Percentiles rank a stretch among this genome's conserved stretches.
Evolutionary conservation across 1,284 basidiomycete genomes (phyloP).

Genomic region (Takashimella tepidaria): DNA sequence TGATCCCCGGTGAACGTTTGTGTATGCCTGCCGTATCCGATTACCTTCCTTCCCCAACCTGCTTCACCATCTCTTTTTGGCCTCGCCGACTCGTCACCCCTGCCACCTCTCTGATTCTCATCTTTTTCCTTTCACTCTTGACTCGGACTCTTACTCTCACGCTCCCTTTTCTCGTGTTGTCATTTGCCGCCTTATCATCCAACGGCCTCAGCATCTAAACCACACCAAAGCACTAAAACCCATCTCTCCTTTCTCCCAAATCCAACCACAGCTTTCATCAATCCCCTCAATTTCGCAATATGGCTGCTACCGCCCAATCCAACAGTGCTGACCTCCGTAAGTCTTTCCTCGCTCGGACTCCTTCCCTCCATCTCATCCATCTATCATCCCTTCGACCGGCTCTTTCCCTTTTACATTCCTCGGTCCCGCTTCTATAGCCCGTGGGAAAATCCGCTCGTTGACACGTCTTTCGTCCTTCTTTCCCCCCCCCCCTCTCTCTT

Average conservation of each 20-base stretch:
- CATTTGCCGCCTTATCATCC: neutral
- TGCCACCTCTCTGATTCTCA: neutral
- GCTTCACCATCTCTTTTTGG: too few species aligned
- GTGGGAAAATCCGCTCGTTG: too few species aligned
- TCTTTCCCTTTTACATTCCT: too few species aligned
- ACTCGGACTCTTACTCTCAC: neutral
- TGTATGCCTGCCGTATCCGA: too few species aligned
- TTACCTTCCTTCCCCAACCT: too few species aligned
- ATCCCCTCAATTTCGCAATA: neutral
- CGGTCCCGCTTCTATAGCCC: too few species aligned
- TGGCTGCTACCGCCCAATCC: constrained; percentile 8
- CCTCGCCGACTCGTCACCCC: too few species aligned
- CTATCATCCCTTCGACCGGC: constrained; percentile 2
- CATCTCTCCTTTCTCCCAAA: neutral
- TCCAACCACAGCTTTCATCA: neutral
- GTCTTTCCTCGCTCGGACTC: neutral
- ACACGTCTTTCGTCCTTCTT: too few species aligned
- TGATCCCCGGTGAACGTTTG: too few species aligned
- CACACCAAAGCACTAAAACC: too few species aligned
- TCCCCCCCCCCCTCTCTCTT: neutral
- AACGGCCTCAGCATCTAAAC: neutral
- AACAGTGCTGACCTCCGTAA: constrained; percentile 10
- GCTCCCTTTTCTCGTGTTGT: neutral
- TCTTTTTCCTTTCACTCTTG: neutral
- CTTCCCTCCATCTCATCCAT: constrained; percentile 1